Evolutionary conservation across 1,284 basidiomycete genomes (phyloP).

Genomic region (Leccinum pseudoinsigne): DNA sequence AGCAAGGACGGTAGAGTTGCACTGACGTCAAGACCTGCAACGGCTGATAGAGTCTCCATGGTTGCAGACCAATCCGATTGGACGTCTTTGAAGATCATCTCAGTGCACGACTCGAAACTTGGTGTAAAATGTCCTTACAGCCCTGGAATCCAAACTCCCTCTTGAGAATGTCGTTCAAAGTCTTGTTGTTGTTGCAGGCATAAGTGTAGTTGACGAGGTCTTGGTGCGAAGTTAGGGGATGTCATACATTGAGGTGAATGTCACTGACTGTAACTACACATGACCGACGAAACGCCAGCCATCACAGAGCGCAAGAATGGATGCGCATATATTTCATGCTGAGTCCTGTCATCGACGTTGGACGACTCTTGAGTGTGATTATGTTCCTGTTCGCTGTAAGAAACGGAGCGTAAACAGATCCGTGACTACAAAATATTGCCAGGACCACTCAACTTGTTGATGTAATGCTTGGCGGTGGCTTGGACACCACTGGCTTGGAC

Average conservation of each 20-base stretch:
- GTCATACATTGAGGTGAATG: not conserved
- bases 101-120: not conserved
- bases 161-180: constrained; percentile 57
- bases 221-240: constrained; percentile 14
- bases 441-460: constrained; percentile 49
- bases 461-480: constrained; percentile 65
- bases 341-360: constrained; percentile 66
- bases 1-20: too few species aligned
- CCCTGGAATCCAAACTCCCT: constrained; percentile 59
- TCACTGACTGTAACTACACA: constrained; percentile 70
- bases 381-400: constrained; percentile 44
- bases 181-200: constrained; percentile 54
- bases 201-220: constrained; percentile 48
- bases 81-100: constrained; percentile 18
- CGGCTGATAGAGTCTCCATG: constrained; percentile 35
- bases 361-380: constrained; percentile 39
- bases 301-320: constrained; percentile 47
- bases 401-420: constrained; percentile 23
- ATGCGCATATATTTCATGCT: constrained; percentile 60
- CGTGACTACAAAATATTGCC: not conserved
- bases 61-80: constrained; percentile 48
- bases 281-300: constrained; percentile 67
- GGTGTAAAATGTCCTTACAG: constrained; percentile 31
- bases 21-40: constrained; percentile 48
- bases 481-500: constrained; percentile 67